These are phyloP conservation scores for Plasmodium gonderi DNA, from an alignment of 169 alveolate species.

Conservation along the genomic window DNA sequence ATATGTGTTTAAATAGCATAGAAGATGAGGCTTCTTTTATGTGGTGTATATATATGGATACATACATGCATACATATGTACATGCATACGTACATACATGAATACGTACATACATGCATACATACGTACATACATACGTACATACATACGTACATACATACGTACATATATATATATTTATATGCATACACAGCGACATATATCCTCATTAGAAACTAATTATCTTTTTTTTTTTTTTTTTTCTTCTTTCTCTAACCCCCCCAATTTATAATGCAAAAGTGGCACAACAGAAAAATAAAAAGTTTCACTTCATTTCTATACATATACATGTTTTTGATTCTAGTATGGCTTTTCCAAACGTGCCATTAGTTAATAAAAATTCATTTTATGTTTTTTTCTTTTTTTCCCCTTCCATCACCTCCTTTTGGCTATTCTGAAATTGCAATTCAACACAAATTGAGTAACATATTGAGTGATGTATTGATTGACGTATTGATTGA, in stretches of 20 bases:
- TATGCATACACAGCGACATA: neutral
- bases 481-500: too few relatives aligned
- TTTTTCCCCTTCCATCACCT: neutral
- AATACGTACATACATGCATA: too few relatives aligned
- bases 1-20: too few relatives aligned
- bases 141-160: too few relatives aligned
- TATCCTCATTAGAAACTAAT: too few relatives aligned
- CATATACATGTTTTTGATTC: neutral
- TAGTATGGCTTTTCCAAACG: neutral
- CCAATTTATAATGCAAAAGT: neutral
- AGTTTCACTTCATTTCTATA: neutral
- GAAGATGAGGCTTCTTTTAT: too few relatives aligned
- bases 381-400: neutral
- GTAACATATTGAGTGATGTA: too few relatives aligned
- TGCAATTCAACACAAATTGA: neutral
- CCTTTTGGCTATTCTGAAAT: neutral
- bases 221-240: neutral
- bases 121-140: too few relatives aligned
- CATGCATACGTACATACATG: too few relatives aligned
- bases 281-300: neutral
- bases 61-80: too few relatives aligned
- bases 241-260: neutral
- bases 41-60: too few relatives aligned
- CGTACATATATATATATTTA: neutral
- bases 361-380: neutral